phyloP scores from a whole-genome alignment of 2,329 filamentous ascomycete species.

The Fusarium zealandicum region DNA sequence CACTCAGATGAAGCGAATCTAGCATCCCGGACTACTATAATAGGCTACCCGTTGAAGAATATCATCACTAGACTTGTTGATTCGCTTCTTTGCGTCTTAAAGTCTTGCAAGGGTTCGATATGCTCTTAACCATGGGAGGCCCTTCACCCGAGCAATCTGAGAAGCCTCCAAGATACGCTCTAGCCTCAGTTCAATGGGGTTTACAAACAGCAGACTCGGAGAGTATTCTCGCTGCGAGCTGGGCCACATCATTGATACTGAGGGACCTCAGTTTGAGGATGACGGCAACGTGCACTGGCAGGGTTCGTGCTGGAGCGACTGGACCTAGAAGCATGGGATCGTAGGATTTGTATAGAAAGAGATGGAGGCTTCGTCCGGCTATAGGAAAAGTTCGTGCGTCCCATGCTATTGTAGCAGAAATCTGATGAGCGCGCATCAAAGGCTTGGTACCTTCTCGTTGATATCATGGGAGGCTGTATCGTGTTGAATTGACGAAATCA shows the following conservation, averaged over 20 bases:
- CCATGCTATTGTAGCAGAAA: no score
- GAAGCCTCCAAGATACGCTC: conserved; percentile 58
- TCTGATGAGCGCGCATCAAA: no score
- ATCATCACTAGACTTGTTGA: conserved; percentile 65
- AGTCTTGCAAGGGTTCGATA: conserved; percentile 62
- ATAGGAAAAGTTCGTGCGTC: no score
- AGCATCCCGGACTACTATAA: conserved; percentile 29
- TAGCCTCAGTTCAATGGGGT: conserved; percentile 56
- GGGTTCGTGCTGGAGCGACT: conserved; percentile 9
- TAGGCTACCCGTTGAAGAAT: conserved; percentile 48
- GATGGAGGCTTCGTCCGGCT: no score
- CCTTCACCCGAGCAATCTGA: conserved; percentile 61
- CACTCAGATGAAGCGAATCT: conserved; percentile 19
- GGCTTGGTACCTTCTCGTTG: no score
- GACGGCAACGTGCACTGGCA: conserved; percentile 9
- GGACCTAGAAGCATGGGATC: no score
- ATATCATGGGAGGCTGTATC: no score
- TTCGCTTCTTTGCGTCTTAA: conserved; percentile 64
- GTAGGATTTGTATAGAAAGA: no score
- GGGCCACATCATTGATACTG: conserved; percentile 62
- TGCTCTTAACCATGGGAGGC: conserved; percentile 63
- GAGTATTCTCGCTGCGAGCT: conserved; percentile 60
- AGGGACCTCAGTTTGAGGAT: conserved; percentile 53
- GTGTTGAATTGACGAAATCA: no score
- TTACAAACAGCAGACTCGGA: conserved; percentile 55